Conservation (phyloP, 495 filamentous ascomycete genomes). For the Talaromyces trachyspermus region DNA sequence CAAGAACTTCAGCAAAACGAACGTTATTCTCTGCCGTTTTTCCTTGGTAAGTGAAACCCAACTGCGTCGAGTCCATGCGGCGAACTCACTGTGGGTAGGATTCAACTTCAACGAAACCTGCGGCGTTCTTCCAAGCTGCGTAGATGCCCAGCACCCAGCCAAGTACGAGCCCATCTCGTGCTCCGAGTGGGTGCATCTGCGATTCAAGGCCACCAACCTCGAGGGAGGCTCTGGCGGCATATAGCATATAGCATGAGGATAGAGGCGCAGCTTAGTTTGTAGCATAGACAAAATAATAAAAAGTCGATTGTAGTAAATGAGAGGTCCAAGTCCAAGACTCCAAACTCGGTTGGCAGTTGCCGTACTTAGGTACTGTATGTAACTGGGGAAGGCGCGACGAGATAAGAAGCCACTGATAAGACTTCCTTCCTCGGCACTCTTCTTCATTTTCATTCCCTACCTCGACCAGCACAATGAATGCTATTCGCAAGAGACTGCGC, state of each 20-base stretch:
- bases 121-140: slow-evolving; percentile 38
- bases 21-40: not conserved
- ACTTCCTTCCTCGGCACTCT: not conserved
- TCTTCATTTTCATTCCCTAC: not conserved
- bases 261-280: not conserved
- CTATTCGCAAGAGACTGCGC: not conserved
- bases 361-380: not conserved
- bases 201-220: not conserved
- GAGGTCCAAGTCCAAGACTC: not conserved
- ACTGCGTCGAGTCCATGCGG: slow-evolving; percentile 1
- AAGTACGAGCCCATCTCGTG: slow-evolving; percentile 46
- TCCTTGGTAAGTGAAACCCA: not conserved
- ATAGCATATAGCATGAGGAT: not conserved
- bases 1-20: slow-evolving; percentile 9
- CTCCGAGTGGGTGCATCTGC: slow-evolving; percentile 17
- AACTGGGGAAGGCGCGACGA: not conserved
- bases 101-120: slow-evolving; percentile 33
- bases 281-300: not conserved
- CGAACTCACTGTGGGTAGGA: slow-evolving; percentile 48
- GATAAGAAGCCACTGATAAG: not conserved
- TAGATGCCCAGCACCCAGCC: slow-evolving; percentile 34
- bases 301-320: not conserved
- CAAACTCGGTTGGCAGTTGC: not conserved
- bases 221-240: not conserved
- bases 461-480: not conserved